These are phyloP conservation scores for Epichloe gansuensis DNA, from an alignment of 2,329 filamentous ascomycete species.

Conservation along the genomic window DNA sequence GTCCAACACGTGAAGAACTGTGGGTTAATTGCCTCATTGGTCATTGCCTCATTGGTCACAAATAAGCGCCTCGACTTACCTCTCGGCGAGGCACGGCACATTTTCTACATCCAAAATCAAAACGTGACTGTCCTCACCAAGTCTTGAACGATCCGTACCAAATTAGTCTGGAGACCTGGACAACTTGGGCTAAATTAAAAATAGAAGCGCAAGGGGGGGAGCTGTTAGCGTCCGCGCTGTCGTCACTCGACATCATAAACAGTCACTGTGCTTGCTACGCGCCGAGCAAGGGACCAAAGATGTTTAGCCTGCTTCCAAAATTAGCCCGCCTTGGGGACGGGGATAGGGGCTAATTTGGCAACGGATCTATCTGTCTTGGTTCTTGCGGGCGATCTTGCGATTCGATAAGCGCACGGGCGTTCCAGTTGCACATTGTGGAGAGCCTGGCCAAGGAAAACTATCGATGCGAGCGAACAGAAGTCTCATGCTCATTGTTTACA, in stretches of 20 bases:
- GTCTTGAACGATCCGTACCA: not conserved
- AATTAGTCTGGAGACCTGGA: conserved; percentile 7
- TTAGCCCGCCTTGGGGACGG: conserved; percentile 8
- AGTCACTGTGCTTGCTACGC: conserved; percentile 6
- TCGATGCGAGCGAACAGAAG: too few species aligned
- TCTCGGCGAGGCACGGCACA: not conserved
- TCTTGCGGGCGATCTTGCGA: not conserved
- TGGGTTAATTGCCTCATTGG: too few species aligned
- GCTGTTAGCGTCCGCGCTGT: not conserved
- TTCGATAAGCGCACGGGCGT: conserved; percentile 2
- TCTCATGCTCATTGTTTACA: too few species aligned
- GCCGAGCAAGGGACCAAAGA: conserved; percentile 4
- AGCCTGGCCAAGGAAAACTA: not conserved
- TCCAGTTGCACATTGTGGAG: not conserved
- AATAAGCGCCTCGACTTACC: not conserved
- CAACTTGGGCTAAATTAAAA: conserved; percentile 23
- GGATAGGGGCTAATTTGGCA: conserved; percentile 8
- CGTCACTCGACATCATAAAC: not conserved
- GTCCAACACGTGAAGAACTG: too few species aligned
- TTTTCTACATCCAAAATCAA: too few species aligned
- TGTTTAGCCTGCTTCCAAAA: conserved; percentile 5
- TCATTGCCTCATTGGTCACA: too few species aligned
- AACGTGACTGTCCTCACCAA: too few species aligned
- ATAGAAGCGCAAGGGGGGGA: conserved; percentile 13
- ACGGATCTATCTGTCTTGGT: not conserved